Evolutionary conservation across 2,329 filamentous ascomycete genomes (phyloP).

Genomic region (Phaeosphaeriaceae sp.): DNA sequence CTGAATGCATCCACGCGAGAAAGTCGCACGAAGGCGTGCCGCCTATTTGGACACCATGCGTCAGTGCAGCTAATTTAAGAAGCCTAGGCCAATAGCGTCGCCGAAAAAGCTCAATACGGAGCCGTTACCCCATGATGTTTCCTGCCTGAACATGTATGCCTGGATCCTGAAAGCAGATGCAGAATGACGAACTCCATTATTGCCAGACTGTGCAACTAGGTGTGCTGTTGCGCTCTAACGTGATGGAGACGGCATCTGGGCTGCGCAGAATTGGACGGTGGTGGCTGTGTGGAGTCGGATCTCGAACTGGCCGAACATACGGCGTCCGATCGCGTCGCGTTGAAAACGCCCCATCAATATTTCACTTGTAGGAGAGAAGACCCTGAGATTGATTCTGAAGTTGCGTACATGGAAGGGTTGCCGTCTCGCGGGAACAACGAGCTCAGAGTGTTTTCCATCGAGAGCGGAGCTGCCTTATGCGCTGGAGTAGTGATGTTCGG

Average conservation of each 20-base stretch:
- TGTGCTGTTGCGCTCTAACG: not conserved
- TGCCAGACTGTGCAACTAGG: not conserved
- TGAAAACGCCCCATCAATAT: not conserved
- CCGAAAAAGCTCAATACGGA: not conserved
- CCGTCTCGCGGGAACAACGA: not conserved
- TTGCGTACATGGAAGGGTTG: not conserved
- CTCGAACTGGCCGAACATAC: not conserved
- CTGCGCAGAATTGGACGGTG: not conserved
- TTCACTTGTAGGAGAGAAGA: not conserved
- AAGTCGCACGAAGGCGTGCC: not conserved
- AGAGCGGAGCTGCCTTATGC: not conserved
- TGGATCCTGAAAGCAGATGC: not conserved
- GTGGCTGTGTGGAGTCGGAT: slow-evolving; percentile 1
- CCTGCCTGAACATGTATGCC: not conserved
- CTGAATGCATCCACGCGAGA: not conserved
- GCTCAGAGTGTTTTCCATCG: not conserved
- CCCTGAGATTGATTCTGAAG: not conserved
- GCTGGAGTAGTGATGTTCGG: not conserved
- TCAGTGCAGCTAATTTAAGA: not conserved
- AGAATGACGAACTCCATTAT: not conserved
- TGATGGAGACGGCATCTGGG: not conserved
- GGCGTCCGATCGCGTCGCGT: not conserved
- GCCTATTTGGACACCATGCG: not conserved
- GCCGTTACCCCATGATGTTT: not conserved
- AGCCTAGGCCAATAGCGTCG: slow-evolving; percentile 1